Base-by-base conservation (phyloP, 2,329 filamentous ascomycete genomes). In the Pseudogymnoascus sp. region DNA sequence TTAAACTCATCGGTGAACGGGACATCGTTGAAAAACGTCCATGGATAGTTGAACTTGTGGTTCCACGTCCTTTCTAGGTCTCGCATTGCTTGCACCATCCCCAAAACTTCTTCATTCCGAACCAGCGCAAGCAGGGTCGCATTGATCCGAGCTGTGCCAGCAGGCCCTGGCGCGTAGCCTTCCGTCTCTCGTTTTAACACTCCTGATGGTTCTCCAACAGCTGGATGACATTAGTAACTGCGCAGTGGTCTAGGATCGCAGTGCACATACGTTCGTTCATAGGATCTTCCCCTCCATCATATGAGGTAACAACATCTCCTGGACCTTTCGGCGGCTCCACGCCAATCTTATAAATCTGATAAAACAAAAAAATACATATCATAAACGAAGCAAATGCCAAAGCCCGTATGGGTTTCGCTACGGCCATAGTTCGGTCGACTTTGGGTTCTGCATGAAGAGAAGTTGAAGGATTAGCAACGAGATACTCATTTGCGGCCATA, bases 11-110 rank as follows among this genome's bases (percentile, higher is more conserved):
- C 89, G 2, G 89, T 88, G 73, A 99, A 99, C 14, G 91, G 90
- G 61, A 90, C 88, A 72, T 99, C 93, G 78, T 99, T 99, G 83
- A 99, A 96, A 76, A 99, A 99, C 7, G 92, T 97, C 91, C 95
- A 99, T 0, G 95, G 95, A 74, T 99, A 99, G 80, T 99, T 99
- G 84, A 98, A 99, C 74, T 99, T 99, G 81, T 86, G 82, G 73
- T 99, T 99, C 92, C 93, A 99, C 0, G 93, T 98, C 68, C 89
- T 81, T 78, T 99, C 95, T 65, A 99, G 82, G 72, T 99, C 93
- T 62, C 78, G 78, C 91, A 99, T 99, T 26, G 92, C 91, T 73
- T 88, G 84, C 26, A 98, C 80, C 81, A 99, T 89, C 56, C 89
- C 90, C 22, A 86, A 78, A 28, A 97, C 79, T 79, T 99, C 95